phyloP scores from a whole-genome alignment of 305 asterid species.

The Solanum hybrid region DNA sequence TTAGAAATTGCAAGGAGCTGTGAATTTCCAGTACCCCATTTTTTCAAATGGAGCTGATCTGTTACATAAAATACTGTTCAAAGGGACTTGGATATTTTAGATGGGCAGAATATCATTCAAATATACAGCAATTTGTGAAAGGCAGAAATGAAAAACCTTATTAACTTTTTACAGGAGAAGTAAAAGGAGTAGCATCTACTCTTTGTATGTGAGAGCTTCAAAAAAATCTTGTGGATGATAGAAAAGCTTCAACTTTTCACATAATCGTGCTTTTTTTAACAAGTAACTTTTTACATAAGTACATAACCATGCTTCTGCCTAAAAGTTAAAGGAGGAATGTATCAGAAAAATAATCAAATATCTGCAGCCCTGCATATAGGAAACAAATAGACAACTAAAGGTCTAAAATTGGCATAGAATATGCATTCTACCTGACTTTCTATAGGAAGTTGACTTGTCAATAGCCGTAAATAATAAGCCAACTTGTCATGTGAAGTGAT shows the following conservation, averaged over 20 bases:
- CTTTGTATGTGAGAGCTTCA: background rate
- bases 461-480: constrained; percentile 81
- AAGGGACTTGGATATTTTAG: background rate
- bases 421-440: constrained; percentile 76
- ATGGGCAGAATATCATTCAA: background rate
- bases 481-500: constrained; percentile 81
- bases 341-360: background rate
- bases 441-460: constrained; percentile 96
- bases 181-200: background rate
- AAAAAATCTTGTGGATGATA: background rate
- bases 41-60: background rate
- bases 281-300: background rate
- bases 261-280: background rate
- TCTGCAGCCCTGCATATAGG: background rate
- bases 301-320: background rate
- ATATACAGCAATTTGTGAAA: background rate
- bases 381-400: background rate
- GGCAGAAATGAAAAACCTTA: background rate
- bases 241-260: background rate
- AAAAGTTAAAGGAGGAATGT: background rate
- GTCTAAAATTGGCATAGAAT: background rate
- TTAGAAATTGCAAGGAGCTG: background rate
- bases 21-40: background rate
- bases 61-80: background rate
- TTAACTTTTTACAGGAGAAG: background rate